Percentiles rank a stretch among this genome's conserved stretches.
Evolutionary conservation across 257 asterid genomes (phyloP).

Genomic region (Solanum etuberosum): DNA sequence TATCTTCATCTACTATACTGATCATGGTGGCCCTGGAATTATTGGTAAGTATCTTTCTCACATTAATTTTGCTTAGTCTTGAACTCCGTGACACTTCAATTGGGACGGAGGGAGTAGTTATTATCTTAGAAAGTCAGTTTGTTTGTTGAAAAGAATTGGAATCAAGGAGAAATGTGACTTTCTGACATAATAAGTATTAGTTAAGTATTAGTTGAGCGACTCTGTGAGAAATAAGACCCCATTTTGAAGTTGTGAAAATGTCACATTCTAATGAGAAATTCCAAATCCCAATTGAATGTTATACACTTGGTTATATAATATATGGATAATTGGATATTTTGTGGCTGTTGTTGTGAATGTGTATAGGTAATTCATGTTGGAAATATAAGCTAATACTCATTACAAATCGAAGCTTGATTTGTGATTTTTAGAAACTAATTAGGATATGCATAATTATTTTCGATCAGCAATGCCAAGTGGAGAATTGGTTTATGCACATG

Average conservation of each 20-base stretch:
- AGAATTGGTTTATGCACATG: constrained; percentile 62
- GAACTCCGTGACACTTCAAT: too few relatives aligned
- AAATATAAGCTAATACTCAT: background rate
- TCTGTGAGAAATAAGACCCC: too few relatives aligned
- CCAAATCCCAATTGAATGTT: background rate
- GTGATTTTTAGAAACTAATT: background rate
- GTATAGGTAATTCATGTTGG: background rate
- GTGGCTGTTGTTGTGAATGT: background rate
- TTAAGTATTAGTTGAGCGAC: background rate
- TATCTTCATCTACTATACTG: too few relatives aligned
- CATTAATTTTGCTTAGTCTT: too few relatives aligned
- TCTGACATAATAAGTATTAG: background rate
- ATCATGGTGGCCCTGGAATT: too few relatives aligned
- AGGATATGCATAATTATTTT: background rate
- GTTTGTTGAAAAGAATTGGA: too few relatives aligned
- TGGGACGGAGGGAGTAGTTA: too few relatives aligned
- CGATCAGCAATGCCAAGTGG: constrained; percentile 62
- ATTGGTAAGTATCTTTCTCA: too few relatives aligned
- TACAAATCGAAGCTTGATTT: background rate
- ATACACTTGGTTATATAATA: background rate
- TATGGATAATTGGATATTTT: background rate
- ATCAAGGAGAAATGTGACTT: too few relatives aligned
- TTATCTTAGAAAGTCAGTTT: too few relatives aligned
- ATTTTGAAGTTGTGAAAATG: too few relatives aligned
- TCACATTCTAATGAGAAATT: background rate